phyloP scores from a whole-genome alignment of 257 asterid species.

The Agastache rugosa region DNA sequence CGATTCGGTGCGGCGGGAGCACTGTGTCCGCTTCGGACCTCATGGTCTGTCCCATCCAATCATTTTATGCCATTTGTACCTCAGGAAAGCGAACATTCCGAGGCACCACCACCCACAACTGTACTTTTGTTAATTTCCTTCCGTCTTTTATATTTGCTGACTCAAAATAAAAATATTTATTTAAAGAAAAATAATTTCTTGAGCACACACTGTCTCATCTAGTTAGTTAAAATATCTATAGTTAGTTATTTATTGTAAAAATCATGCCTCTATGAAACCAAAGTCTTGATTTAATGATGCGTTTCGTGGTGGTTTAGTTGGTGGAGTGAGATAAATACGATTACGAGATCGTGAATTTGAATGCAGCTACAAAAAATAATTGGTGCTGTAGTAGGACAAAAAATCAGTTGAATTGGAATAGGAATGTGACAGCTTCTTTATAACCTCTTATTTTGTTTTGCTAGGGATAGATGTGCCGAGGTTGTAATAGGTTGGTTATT shows the following conservation, averaged over 20 bases:
- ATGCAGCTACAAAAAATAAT: not conserved
- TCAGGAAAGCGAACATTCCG: conserved; percentile 49
- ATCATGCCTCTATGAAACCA: not conserved
- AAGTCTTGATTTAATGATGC: too few species aligned
- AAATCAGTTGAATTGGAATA: conserved; percentile 26
- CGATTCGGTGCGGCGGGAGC: conserved; percentile 43
- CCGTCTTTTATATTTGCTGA: not conserved
- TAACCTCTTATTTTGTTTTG: conserved; percentile 19
- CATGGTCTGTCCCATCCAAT: conserved; percentile 41
- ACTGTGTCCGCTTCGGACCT: conserved; percentile 36
- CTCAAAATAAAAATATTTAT: not conserved
- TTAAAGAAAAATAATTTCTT: not conserved
- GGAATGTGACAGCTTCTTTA: conserved; percentile 26
- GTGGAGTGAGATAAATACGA: not conserved
- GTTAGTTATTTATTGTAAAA: not conserved
- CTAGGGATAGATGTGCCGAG: conserved; percentile 5
- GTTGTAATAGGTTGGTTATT: conserved; percentile 2
- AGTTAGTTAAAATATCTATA: not conserved
- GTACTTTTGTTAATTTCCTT: conserved; percentile 15
- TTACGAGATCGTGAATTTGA: not conserved
- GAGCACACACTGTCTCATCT: too few species aligned
- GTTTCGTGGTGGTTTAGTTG: not conserved
- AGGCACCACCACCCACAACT: conserved; percentile 50
- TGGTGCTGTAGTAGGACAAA: conserved; percentile 17
- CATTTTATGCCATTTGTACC: conserved; percentile 40